Conservation (phyloP, 805 yeast species). For the Lachancea lanzarotensis region DNA sequence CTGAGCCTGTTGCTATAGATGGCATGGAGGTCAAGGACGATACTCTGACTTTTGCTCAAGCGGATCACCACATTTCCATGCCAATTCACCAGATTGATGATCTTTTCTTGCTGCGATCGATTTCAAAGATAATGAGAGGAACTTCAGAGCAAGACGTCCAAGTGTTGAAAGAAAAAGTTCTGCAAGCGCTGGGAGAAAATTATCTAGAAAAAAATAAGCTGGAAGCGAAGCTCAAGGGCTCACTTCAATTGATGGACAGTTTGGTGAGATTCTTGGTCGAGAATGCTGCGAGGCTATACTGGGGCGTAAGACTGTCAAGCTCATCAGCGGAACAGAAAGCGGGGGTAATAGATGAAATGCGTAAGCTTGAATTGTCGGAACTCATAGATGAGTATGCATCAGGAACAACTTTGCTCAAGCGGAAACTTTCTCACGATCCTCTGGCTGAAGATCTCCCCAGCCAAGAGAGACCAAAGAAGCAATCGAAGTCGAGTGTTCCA, state of each 20-base stretch:
- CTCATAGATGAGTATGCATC: conserved; percentile 40
- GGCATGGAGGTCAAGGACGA: conserved; percentile 1
- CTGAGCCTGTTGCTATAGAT: neutral
- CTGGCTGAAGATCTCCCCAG: conserved; percentile 1
- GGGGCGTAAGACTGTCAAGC: conserved; percentile 44
- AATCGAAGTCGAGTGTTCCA: conserved; percentile 22
- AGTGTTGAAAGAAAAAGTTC: conserved; percentile 37
- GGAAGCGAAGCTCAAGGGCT: conserved; percentile 48
- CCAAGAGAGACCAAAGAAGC: conserved; percentile 18
- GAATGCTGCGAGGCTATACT: conserved; percentile 48
- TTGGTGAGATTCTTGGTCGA: conserved; percentile 44
- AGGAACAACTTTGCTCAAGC: neutral
- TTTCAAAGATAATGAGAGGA: conserved; percentile 33
- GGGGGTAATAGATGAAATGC: conserved; percentile 40
- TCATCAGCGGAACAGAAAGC: conserved; percentile 35
- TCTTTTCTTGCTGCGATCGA: conserved; percentile 48
- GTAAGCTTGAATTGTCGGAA: conserved; percentile 34
- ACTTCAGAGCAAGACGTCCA: conserved; percentile 38
- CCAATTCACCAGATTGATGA: conserved; percentile 39
- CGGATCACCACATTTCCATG: conserved; percentile 14
- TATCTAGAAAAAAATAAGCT: conserved; percentile 37
- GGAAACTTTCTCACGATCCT: neutral
- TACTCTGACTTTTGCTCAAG: conserved; percentile 10
- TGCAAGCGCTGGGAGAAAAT: conserved; percentile 35
- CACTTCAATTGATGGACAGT: conserved; percentile 47